These are phyloP conservation scores for Phytophthora chlamydospora DNA, from an alignment of 352 stramenopile genomes.

Conservation along the genomic window DNA sequence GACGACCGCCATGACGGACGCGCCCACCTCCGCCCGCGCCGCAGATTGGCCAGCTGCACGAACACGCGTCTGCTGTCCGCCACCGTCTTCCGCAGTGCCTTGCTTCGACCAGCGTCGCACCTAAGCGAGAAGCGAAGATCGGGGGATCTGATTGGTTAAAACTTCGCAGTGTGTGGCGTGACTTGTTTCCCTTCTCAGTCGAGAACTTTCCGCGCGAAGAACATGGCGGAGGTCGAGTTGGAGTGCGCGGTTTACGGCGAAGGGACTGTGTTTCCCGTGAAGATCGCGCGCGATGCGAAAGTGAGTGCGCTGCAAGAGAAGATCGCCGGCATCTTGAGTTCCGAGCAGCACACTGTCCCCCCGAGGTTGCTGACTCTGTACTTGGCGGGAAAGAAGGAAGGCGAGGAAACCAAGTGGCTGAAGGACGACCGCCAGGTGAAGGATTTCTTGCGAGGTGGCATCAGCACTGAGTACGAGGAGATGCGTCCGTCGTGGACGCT, in stretches of 20 bases:
- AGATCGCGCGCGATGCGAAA: constrained; percentile 14
- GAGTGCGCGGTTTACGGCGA: constrained; percentile 23
- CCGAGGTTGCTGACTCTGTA: constrained; percentile 15
- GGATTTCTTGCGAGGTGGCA: constrained; percentile 6
- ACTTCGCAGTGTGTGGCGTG: no score
- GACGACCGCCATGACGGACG: constrained; percentile 70
- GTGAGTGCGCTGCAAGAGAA: constrained; percentile 15
- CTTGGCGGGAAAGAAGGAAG: constrained; percentile 8
- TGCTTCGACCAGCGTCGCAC: no score
- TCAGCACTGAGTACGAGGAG: constrained; percentile 18
- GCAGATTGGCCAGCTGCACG: constrained; percentile 58
- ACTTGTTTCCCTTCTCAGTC: constrained; percentile 1
- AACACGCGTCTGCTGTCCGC: constrained; percentile 74
- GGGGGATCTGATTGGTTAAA: no score
- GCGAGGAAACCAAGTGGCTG: constrained; percentile 4
- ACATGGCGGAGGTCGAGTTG: constrained; percentile 26
- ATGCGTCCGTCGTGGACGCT: constrained; percentile 14
- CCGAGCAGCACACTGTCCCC: background rate
- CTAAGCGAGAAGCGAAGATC: no score
- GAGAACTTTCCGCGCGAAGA: constrained; percentile 15
- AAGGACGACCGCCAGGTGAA: constrained; percentile 11
- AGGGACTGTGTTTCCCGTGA: constrained; percentile 18
- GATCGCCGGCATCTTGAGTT: constrained; percentile 1
- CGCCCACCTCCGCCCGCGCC: constrained; percentile 27
- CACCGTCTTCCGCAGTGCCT: constrained; percentile 22